A percentile compares a stretch with the other conserved stretches of the same genome.
These are phyloP conservation scores for Dothideomycetidae sp. DNA, from an alignment of 2,329 filamentous ascomycete genomes.

Conservation along the genomic window DNA sequence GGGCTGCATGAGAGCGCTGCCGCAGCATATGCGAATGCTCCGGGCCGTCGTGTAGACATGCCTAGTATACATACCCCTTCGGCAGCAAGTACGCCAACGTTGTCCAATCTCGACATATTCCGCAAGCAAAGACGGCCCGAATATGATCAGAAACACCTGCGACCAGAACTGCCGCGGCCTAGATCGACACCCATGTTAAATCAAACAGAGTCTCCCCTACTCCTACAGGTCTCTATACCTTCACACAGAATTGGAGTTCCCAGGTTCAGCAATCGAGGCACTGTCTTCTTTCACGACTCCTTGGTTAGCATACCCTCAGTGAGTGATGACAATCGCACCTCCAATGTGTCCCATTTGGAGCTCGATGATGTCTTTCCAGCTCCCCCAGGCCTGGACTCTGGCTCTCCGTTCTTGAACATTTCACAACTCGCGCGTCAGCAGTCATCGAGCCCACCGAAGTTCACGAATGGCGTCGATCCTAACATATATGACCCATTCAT, in stretches of 20 bases:
- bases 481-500: conserved; percentile 72
- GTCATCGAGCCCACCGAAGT: conserved; percentile 10
- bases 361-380: conserved; percentile 30
- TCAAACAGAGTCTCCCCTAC: conserved; percentile 15
- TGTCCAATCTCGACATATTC: conserved; percentile 52
- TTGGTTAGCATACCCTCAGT: conserved; percentile 51
- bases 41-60: not conserved
- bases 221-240: conserved; percentile 64
- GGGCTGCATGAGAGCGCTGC: conserved; percentile 12
- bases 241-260: conserved; percentile 73
- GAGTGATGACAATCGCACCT: conserved; percentile 56
- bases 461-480: conserved; percentile 28
- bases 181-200: not conserved
- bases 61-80: conserved; percentile 4
- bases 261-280: conserved; percentile 62
- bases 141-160: conserved; percentile 4
- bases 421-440: not conserved
- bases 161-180: not conserved
- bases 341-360: conserved; percentile 36
- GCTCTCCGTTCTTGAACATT: conserved; percentile 6
- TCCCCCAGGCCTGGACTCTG: conserved; percentile 19
- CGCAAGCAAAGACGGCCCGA: conserved; percentile 47
- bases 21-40: conserved; percentile 1
- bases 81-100: not conserved
- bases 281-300: conserved; percentile 66